These are phyloP conservation scores for Xylaria nigripes DNA, from an alignment of 495 filamentous ascomycete species.

Conservation along the genomic window DNA sequence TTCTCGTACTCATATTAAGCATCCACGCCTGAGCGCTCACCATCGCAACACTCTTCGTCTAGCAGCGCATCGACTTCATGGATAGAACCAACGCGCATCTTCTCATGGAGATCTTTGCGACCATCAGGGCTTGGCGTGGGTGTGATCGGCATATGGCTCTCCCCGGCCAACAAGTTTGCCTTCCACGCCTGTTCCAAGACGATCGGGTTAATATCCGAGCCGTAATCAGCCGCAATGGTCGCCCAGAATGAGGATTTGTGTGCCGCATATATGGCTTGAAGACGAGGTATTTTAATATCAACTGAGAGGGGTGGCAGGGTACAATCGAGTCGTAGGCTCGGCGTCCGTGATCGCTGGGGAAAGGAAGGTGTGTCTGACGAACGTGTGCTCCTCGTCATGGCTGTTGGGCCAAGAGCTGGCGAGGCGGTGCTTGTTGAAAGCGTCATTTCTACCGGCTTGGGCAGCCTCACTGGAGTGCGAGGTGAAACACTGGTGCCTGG, in stretches of 20 bases:
- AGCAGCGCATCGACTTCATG: conserved; percentile 45
- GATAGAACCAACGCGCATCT: conserved; percentile 48
- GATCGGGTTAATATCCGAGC: conserved; percentile 51
- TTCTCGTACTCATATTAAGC: neutral
- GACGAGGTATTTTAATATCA: conserved; percentile 56
- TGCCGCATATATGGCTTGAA: conserved; percentile 58
- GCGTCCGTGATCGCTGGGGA: conserved; percentile 15
- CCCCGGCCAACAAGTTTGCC: conserved; percentile 27
- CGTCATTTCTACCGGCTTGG: conserved; percentile 48
- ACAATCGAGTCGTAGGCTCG: conserved; percentile 44
- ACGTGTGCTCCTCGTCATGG: neutral
- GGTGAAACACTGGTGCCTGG: conserved; percentile 32
- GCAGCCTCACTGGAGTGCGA: conserved; percentile 49
- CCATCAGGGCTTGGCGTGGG: conserved; percentile 39
- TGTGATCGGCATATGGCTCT: conserved; percentile 36
- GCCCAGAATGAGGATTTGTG: conserved; percentile 67
- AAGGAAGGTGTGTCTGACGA: conserved; percentile 8
- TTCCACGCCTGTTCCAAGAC: conserved; percentile 65
- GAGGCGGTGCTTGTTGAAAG: conserved; percentile 29
- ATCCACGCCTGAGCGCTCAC: neutral
- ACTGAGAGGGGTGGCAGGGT: conserved; percentile 32
- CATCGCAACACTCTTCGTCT: conserved; percentile 35
- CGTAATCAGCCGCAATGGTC: conserved; percentile 62
- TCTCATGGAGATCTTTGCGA: conserved; percentile 34
- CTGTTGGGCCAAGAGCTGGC: conserved; percentile 20